Evolutionary conservation across 805 yeast species (phyloP), one percentile per base, ranked within the genome.

Genomic region (Ogataea sp.): DNA sequence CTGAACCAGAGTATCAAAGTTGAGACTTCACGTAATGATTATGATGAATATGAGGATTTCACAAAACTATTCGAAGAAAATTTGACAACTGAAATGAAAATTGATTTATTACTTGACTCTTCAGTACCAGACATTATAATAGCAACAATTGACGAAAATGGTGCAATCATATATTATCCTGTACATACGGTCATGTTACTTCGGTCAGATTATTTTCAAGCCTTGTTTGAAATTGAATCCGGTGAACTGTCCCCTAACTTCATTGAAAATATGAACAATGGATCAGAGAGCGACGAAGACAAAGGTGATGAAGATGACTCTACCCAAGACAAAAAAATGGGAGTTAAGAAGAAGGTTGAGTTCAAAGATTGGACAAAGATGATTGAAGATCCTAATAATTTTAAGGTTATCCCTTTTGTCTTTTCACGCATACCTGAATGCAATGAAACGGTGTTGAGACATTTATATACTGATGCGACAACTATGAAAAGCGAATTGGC

Each of bases 191-290:
- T 83, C 1, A 70, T 83, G 36, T 52, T 84, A 20, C 56, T 69
- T 5, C 59, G 88, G 31, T 72, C 83, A 3, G 81, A 74, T 33
- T 83, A 80, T 55, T 84, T 75, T 50, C 73, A 68, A 38, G 68
- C 76, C 2, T 71, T 83, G 80, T 76, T 84, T 51, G 54, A 64
- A 9, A 76, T 84, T 2, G 54, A 67, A 2, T 73, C 73, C 41
- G 25, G 26, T 32, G 17, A 20, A 14, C 14, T n/a, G n/a, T n/a
- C n/a, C n/a, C n/a, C n/a, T n/a, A n/a, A n/a, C n/a, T n/a, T n/a
- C n/a, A n/a, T n/a, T n/a, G n/a, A n/a, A n/a, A n/a, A n/a, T n/a
- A n/a, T n/a, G n/a, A n/a, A n/a, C n/a, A n/a, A n/a, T n/a, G n/a
- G n/a, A n/a, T n/a, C n/a, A n/a, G n/a, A n/a, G n/a, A n/a, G n/a